Evolutionary conservation across 176 grass and related monocot genomes (phyloP).

Genomic region (Oryza australiensis): DNA sequence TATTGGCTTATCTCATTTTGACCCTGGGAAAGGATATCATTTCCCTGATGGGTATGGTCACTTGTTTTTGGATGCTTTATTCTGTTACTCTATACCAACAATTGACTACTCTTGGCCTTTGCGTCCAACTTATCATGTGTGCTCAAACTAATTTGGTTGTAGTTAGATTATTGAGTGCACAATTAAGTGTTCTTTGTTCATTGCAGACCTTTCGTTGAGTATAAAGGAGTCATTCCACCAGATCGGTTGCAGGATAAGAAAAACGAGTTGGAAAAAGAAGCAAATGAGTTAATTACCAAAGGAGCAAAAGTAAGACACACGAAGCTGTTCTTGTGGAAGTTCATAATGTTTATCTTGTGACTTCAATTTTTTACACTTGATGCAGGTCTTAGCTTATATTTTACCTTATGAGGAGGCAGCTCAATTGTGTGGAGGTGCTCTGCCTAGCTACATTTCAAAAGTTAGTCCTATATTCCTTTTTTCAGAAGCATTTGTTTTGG

Average conservation of each 20-base stretch:
- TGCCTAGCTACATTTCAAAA: slow-evolving; percentile 84
- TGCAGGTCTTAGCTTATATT: slow-evolving; percentile 70
- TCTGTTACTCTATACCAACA: neutral
- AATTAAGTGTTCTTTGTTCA: neutral
- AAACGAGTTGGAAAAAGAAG: slow-evolving; percentile 67
- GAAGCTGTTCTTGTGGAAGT: neutral
- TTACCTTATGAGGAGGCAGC: slow-evolving; percentile 76
- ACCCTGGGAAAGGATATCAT: slow-evolving; percentile 81
- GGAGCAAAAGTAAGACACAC: slow-evolving; percentile 60
- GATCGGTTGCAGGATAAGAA: slow-evolving; percentile 59
- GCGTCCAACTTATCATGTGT: neutral
- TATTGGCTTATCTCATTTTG: slow-evolving; percentile 53
- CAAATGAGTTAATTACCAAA: slow-evolving; percentile 64
- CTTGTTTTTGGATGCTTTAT: neutral
- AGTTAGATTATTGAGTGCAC: neutral
- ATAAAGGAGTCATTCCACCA: slow-evolving; percentile 64
- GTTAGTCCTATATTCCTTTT: slow-evolving; percentile 37
- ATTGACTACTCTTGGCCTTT: neutral
- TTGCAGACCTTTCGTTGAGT: slow-evolving; percentile 70
- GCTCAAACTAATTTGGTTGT: slow-evolving; percentile 16
- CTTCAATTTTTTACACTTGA: slow-evolving; percentile 16
- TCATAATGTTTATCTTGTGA: neutral
- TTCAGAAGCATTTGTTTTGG: neutral
- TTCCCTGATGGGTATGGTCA: slow-evolving; percentile 76
- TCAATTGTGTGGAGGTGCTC: slow-evolving; percentile 67